phyloP scores from a whole-genome alignment of 108 stramenopile genomes.

The Hondaea fermentalgiana region DNA sequence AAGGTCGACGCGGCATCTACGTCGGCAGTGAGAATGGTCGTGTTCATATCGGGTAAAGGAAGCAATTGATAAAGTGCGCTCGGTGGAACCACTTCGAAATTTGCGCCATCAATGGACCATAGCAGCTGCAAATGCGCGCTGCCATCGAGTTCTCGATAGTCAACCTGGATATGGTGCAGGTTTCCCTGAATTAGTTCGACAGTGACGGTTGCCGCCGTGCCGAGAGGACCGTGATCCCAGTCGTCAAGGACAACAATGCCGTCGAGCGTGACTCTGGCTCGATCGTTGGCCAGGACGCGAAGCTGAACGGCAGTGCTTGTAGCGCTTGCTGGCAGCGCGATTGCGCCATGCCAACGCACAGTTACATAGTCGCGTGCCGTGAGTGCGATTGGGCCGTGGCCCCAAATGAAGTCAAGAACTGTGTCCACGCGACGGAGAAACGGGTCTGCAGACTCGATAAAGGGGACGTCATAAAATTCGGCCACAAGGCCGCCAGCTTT shows the following conservation, averaged over 20 bases:
- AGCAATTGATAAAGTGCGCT: neutral
- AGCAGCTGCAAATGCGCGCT: neutral
- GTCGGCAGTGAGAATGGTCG: neutral
- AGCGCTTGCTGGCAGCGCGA: neutral
- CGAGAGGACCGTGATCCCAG: neutral
- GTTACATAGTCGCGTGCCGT: neutral
- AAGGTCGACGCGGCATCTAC: neutral
- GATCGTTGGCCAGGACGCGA: neutral
- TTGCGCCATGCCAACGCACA: neutral
- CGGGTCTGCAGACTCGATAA: neutral
- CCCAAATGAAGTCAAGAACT: neutral
- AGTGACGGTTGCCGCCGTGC: neutral
- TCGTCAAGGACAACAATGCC: neutral
- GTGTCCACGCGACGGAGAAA: neutral
- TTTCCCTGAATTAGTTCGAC: neutral
- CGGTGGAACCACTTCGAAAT: neutral
- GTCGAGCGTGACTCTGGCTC: neutral
- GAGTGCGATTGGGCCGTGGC: neutral
- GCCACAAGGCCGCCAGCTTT: neutral
- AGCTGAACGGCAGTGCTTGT: neutral
- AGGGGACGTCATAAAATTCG: neutral
- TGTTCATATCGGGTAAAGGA: neutral
- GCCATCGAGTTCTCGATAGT: neutral
- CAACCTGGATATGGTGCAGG: neutral
- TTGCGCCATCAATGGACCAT: neutral